Evolutionary conservation across 148 eudicot species (phyloP).

Genomic region (Camellia lanceoleosa): DNA sequence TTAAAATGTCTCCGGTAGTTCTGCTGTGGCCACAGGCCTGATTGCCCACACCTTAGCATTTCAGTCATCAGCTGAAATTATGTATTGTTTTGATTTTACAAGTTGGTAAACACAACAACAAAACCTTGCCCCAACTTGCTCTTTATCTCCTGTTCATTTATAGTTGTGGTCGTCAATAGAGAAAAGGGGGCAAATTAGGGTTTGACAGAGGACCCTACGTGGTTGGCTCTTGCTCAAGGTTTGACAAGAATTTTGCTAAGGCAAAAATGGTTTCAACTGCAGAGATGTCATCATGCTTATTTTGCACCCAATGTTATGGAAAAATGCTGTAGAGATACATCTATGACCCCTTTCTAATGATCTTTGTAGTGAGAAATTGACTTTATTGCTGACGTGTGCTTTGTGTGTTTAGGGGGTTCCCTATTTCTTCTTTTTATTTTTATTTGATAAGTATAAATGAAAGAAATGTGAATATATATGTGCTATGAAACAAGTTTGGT

Average conservation of each 20-base stretch:
- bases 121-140: neutral
- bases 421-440: too few relatives aligned
- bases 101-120: neutral
- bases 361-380: neutral
- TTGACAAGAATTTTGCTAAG: neutral
- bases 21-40: neutral
- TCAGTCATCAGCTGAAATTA: neutral
- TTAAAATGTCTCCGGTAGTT: neutral
- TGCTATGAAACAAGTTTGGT: slow-evolving; percentile 1
- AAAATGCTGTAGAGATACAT: neutral
- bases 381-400: neutral
- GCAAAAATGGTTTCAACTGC: neutral
- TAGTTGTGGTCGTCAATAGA: too few relatives aligned
- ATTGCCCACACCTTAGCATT: neutral
- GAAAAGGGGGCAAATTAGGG: neutral
- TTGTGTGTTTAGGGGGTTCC: neutral
- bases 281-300: too few relatives aligned
- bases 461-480: neutral
- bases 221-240: neutral
- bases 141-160: neutral
- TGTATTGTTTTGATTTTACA: neutral
- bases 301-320: neutral
- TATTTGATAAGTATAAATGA: too few relatives aligned
- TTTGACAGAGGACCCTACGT: neutral
- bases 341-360: neutral